These are phyloP conservation scores for Pichia sp. DNA, from an alignment of 1,139 yeast genomes.

Conservation along the genomic window DNA sequence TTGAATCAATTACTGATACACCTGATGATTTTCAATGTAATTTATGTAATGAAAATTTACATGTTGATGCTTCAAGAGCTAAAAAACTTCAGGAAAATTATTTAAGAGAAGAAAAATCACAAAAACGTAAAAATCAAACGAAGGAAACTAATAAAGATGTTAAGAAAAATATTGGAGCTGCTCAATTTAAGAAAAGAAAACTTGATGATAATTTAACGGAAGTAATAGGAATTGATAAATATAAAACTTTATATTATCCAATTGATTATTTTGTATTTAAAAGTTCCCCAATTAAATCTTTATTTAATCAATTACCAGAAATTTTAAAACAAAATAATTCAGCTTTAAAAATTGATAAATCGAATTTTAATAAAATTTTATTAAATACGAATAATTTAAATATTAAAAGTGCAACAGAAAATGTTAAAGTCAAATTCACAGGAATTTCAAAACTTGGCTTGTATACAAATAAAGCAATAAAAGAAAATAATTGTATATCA, in stretches of 20 bases:
- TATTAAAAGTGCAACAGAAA: slow-evolving; percentile 46
- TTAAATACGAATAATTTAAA: slow-evolving; percentile 17
- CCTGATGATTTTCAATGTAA: slow-evolving; percentile 85
- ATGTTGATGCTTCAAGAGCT: slow-evolving; percentile 47
- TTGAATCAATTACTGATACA: slow-evolving; percentile 61
- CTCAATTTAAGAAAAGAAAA: slow-evolving; percentile 21
- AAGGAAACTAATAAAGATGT: slow-evolving; percentile 1
- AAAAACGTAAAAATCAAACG: slow-evolving; percentile 20
- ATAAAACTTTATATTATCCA: slow-evolving; percentile 46
- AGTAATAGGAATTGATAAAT: slow-evolving; percentile 33
- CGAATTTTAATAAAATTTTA: slow-evolving; percentile 13
- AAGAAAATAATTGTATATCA: slow-evolving; percentile 47
- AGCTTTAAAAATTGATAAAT: slow-evolving; percentile 12
- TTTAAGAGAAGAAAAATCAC: slow-evolving; percentile 26
- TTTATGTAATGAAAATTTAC: slow-evolving; percentile 57
- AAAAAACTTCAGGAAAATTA: slow-evolving; percentile 42
- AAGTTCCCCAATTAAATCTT: slow-evolving; percentile 31
- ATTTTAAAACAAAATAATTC: slow-evolving; percentile 15
- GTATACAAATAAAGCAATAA: slow-evolving; percentile 40
- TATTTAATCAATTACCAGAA: slow-evolving; percentile 23
- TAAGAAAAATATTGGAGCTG: slow-evolving; percentile 15
- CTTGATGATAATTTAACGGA: slow-evolving; percentile 28
- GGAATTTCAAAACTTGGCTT: slow-evolving; percentile 71
- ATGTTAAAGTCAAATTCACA: slow-evolving; percentile 55
- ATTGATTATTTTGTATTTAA: slow-evolving; percentile 41